These are phyloP conservation scores for Trichoderma asperellum DNA, from an alignment of 2,329 filamentous ascomycete species.

Conservation along the genomic window DNA sequence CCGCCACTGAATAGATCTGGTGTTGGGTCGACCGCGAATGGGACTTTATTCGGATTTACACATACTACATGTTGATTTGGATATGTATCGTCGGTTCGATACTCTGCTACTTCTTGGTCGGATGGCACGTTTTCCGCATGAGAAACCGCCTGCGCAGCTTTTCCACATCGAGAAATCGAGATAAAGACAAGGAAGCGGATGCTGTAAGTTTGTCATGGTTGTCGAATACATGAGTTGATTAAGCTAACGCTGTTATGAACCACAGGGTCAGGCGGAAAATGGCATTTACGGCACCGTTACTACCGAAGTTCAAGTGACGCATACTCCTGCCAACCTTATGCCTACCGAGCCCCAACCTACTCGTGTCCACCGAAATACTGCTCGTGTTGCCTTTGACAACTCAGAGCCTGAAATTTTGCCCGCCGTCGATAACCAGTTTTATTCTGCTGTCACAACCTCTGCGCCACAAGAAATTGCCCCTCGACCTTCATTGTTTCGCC, in stretches of 20 bases:
- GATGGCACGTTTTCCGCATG: conserved; percentile 63
- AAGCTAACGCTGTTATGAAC: conserved; percentile 1
- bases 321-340: conserved; percentile 35
- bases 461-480: conserved; percentile 27
- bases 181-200: conserved; percentile 37
- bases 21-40: conserved; percentile 62
- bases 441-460: conserved; percentile 41
- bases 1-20: conserved; percentile 53
- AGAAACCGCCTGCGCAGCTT: conserved; percentile 60
- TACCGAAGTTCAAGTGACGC: conserved; percentile 55
- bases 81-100: conserved; percentile 60
- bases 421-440: conserved; percentile 38
- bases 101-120: conserved; percentile 60
- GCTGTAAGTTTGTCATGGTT: conserved; percentile 37
- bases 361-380: conserved; percentile 27
- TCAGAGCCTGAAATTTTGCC: conserved; percentile 30
- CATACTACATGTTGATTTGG: conserved; percentile 66
- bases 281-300: conserved; percentile 56
- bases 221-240: not conserved
- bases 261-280: conserved; percentile 37
- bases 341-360: conserved; percentile 36
- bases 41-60: conserved; percentile 62
- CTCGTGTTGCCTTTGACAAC: conserved; percentile 35
- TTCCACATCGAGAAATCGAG: conserved; percentile 44
- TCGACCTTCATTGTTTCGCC: conserved; percentile 22